Conservation (phyloP, 148 eudicot genomes). For the Polygonum maritimum region DNA sequence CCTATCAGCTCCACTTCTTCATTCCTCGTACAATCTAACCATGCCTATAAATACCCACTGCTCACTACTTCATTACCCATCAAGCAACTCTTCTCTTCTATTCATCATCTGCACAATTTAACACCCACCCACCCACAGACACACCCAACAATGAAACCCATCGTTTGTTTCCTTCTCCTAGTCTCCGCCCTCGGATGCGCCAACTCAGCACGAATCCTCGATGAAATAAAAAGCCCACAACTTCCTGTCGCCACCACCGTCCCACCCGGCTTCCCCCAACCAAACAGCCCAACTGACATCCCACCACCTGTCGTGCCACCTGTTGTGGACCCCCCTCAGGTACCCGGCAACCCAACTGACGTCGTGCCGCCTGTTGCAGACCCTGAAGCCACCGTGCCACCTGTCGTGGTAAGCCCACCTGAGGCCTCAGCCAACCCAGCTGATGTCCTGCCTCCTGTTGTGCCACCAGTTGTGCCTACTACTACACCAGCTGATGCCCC, state of each 20-base stretch:
- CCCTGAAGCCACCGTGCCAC: neutral
- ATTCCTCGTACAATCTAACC: neutral
- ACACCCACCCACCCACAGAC: no score
- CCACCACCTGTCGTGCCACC: neutral
- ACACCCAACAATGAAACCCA: constrained; percentile 1
- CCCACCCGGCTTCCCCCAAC: neutral
- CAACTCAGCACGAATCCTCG: neutral
- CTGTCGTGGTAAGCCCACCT: neutral
- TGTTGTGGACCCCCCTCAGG: neutral
- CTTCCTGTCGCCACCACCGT: neutral
- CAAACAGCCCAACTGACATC: neutral
- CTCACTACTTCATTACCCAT: constrained; percentile 3
- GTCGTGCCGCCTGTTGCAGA: neutral
- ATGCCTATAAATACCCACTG: neutral
- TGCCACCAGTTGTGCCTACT: constrained; percentile 2
- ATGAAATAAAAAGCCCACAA: neutral
- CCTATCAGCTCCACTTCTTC: constrained; percentile 1
- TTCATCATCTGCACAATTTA: neutral
- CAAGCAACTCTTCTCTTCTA: neutral
- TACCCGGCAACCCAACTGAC: neutral
- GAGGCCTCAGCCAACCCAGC: neutral
- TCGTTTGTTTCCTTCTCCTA: constrained; percentile 1
- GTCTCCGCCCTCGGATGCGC: neutral
- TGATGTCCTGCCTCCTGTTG: neutral
- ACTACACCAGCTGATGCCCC: neutral